Evolutionary conservation across 176 grass and related monocot species (phyloP), one percentile per base, ranked within the genome.

Genomic region (Rhynchospora tenuis): DNA sequence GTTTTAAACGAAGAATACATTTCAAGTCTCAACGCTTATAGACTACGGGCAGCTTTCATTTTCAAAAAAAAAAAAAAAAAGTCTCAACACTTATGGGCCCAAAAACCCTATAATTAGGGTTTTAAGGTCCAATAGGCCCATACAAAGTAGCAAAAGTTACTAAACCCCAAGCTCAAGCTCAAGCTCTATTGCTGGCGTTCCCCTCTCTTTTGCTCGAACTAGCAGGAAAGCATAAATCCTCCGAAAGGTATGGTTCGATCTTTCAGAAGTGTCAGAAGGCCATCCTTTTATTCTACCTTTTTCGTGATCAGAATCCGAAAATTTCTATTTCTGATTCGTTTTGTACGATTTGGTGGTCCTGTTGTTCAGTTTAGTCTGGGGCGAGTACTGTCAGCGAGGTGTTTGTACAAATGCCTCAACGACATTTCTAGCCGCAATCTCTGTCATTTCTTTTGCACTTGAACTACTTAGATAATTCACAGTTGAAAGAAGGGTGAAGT

Each of bases 341-440:
- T 44, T 8, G 7, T 55, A 6, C 19, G 55, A 61, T 45, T 42
- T 62, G 71, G 8, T 22, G 14, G 3, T 58, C 12, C 10, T 80
- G 23, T 61, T 24, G 5, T 9, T 9, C 44, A 14, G 5, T 42
- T 62, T 14, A 20, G 61, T 7, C 28, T 16, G 56, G 56, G 42
- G 20, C 3, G 44, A 45, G 28, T 61, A 7, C 20, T 62, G 77
- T 5, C 38, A 7, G 20, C 56, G 44, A 64, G 72, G 3, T 67
- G 84, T 79, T 84, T 84, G 81, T n/a, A 38, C 16, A 24, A 84
- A 84, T 76, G 68, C 67, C 52, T 60, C 13, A 1, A 44, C 11
- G 83, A 58, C 12, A 7, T 15, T 59, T 84, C 58, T 28, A 38
- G 16, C 47, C 15, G 81, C 27, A 17, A 17, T 28, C 16, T 62